Base-by-base conservation (phyloP, 2,329 filamentous ascomycete genomes). In the Colletotrichum orchidophilum region DNA sequence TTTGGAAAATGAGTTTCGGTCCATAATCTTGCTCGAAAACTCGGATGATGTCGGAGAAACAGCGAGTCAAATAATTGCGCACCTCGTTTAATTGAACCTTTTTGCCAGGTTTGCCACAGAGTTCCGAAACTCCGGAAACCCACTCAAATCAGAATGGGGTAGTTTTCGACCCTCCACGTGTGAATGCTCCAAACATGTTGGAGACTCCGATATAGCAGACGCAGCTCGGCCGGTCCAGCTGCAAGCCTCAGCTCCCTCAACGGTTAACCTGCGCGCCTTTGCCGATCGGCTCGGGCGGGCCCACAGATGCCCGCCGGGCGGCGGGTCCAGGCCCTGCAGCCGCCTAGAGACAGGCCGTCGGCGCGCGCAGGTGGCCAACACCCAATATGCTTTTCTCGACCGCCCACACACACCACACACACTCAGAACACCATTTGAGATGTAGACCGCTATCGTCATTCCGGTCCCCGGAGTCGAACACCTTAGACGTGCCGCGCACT, bases 261-360 rank as follows among this genome's bases (percentile, higher is more conserved):
- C n/a, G n/a, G n/a, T n/a, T 18, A n/a, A 46, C 18, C 39, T n/a
- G 18, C 18, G 18, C 39, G 18, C 39, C 39, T n/a, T 57, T 65
- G 55, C 63, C 63, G 63, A 46, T 58, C 68, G 52, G 63, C 68
- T 67, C 68, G 18, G 13, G 57, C 31, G 58, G 58, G 39, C 68
- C 52, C 63, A 57, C 26, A 31, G 9, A 59, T 59, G 68, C 68
- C 68, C 68, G 64, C 5, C 68, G 68, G 68, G 58, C 64, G n/a
- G 68, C 46, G 64, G 68, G 68, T 50, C 64, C 42, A 42, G 49
- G 46, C 31, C 15, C 33, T 59, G 52, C 52, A 63, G 64, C 57
- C 67, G 52, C 50, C 62, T 29, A 33, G 33, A 58, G 24, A 3
- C 5, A 63, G 68, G 63, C 68, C 68, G 68, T 52, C 68, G 68